Conservation (phyloP, 179 eudicot genomes). For the Beta lomatogona region DNA sequence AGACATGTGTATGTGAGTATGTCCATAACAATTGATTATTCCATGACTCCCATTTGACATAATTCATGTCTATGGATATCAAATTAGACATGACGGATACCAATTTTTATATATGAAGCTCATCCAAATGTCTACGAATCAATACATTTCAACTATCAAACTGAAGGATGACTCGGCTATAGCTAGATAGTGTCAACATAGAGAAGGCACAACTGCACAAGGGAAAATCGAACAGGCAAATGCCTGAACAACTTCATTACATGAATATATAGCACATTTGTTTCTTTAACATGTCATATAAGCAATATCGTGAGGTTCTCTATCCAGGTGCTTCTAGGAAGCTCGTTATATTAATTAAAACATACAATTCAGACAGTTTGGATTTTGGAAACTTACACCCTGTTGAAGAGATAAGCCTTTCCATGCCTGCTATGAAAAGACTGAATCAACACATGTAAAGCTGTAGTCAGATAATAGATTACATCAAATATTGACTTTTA, state of each 20-base stretch:
- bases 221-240: too few species aligned
- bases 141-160: background rate
- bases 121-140: background rate
- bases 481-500: constrained; percentile 1
- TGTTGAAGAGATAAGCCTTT: constrained; percentile 94
- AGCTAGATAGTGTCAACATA: too few species aligned
- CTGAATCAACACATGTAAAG: constrained; percentile 56
- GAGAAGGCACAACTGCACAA: too few species aligned
- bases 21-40: background rate
- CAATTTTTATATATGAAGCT: background rate
- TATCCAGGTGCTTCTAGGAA: background rate
- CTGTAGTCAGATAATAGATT: constrained; percentile 34
- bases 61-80: constrained; percentile 14
- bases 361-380: constrained; percentile 26
- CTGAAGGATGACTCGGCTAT: background rate
- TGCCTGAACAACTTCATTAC: too few species aligned
- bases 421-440: constrained; percentile 89
- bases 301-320: background rate
- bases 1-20: background rate
- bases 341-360: background rate
- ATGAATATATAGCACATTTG: background rate
- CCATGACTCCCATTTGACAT: background rate
- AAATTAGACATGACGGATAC: background rate
- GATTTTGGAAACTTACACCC: constrained; percentile 77
- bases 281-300: background rate